Base-by-base conservation (phyloP, 164 flowering plant species). In the Echeveria elegans region DNA sequence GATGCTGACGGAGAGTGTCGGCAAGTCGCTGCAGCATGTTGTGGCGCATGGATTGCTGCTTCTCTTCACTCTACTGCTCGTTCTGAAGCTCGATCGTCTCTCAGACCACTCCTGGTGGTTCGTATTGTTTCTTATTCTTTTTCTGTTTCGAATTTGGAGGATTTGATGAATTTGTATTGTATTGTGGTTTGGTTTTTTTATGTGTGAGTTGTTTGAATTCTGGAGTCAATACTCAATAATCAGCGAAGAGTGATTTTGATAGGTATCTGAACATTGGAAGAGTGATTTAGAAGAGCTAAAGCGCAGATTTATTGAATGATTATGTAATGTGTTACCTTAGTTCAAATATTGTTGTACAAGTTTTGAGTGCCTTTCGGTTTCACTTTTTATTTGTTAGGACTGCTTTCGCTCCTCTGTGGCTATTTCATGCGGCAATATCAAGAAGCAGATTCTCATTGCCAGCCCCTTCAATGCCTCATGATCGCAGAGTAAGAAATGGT, bases 31-130 rank as follows among this genome's bases (percentile, higher is more conserved):
- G 0, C 98, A 89, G 73, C 82, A 81, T 15, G 74, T 83, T 7
- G 70, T 73, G 0, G 93, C 98, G 1, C 95, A 89, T 64, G 77
- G 66, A 16, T 72, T 82, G 65, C 90, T 92, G 37, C 74, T 92
- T 63, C 67, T 75, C 62, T 88, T 90, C 86, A 82, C 96, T 43
- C 68, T 88, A 21, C 68, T 86, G 65, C 89, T 92, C 37, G 81
- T 84, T 43, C 75, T 86, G 64, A 87, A 87, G 85, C 90, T 92
- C 69, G 81, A 89, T 68, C 83, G 73, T 40, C 48, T 50, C 52
- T 68, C 79, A 38, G 71, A 72, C 47, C 79, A 71, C 77, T 83
- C 93, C n/a, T 92, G 98, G 98, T 92, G 98, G 94, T 92, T 11
- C 43, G 93, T 81, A 12, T n/a, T 41, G 59, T 29, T 58, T 40